Base-by-base conservation (phyloP, 2,329 filamentous ascomycete genomes). In the Penicillium sp. region DNA sequence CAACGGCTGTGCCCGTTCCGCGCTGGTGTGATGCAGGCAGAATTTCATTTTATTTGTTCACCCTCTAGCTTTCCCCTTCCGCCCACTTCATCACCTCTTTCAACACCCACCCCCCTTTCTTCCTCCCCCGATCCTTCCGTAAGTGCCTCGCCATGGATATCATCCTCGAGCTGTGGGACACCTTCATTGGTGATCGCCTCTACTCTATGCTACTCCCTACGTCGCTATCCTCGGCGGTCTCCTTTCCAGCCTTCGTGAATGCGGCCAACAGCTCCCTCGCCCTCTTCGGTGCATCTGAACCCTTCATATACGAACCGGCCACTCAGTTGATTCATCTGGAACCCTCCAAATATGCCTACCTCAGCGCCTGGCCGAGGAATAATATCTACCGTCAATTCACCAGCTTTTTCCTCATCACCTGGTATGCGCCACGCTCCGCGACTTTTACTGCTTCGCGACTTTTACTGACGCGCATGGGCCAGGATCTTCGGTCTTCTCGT, bases 101-200 rank as follows among this genome's bases (percentile, higher is more conserved):
- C 23, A 17, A 16, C 11, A 34, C 33, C 27, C 25, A 30, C 7
- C 32, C 34, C 43, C 16, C 28, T 28, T 19, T 33, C 32, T 25
- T 29, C 33, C 43, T 36, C 36, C 25, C 14, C 19, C 25, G 13
- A 33, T 23, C 25, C 25, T 28, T 16, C 11, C 18, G 29, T n/a
- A n/a, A n/a, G n/a, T n/a, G n/a, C n/a, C n/a, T 34, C 42, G 33
- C 34, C 67, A 96, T 97, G 91, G 91, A 97, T 75, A 81, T 96
- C 70, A 81, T 93, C 31, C 84, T 96, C 52, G 90, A 96, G 69
- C 57, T 90, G 45, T 78, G 80, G 68, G 91, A 97, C 70, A 87
- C 83, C 56, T 87, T 84, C 59, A 58, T 90, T 49, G 84, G 85
- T 67, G 91, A 97, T 70, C 79, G 83, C 53, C 56, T 86, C 43